Evolutionary conservation across 306 rosid genomes (phyloP).

Genomic region (Betula pendula): DNA sequence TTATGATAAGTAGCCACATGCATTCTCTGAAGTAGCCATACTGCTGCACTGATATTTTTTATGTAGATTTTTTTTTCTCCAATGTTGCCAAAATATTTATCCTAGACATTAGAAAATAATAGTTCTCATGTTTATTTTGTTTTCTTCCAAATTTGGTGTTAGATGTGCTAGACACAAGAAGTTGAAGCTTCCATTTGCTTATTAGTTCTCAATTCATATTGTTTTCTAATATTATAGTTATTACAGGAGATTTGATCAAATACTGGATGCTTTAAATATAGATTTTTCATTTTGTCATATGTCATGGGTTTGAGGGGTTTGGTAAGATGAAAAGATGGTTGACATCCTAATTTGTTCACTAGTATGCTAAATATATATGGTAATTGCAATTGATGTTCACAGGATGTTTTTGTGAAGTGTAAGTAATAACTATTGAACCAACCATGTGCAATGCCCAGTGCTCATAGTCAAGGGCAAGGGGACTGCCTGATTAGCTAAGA

Average conservation of each 20-base stretch:
- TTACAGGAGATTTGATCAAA: not conserved
- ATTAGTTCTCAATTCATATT: not conserved
- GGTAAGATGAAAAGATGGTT: no score
- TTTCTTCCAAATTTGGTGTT: no score
- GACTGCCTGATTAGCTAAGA: constrained; percentile 28
- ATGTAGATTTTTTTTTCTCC: not conserved
- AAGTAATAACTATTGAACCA: constrained; percentile 80
- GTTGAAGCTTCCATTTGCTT: not conserved
- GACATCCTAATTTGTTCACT: no score
- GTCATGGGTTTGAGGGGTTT: no score
- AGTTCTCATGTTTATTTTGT: not conserved
- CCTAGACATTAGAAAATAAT: not conserved
- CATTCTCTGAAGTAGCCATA: not conserved
- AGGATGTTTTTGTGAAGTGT: constrained; percentile 98
- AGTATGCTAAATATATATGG: no score
- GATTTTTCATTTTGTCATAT: no score
- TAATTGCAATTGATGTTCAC: no score
- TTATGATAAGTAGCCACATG: not conserved
- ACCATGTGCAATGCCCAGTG: constrained; percentile 73
- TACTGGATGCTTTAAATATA: no score
- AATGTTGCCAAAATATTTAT: not conserved
- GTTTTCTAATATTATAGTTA: not conserved
- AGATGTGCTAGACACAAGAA: no score
- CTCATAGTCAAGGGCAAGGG: constrained; percentile 62
- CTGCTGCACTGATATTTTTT: not conserved